Conservation (phyloP, 139 green algal species). For the Micractinium conductrix region DNA sequence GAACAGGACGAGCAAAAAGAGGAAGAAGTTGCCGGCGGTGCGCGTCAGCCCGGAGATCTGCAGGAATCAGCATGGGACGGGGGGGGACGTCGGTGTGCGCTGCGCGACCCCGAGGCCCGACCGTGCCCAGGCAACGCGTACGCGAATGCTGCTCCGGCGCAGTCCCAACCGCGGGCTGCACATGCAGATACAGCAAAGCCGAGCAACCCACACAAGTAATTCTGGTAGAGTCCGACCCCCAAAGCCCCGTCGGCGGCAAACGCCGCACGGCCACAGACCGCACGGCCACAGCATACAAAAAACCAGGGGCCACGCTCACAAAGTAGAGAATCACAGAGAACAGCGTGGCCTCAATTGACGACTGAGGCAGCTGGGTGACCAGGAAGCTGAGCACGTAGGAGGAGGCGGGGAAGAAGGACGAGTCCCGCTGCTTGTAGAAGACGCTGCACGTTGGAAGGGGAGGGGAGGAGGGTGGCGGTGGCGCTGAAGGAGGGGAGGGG, state of each 20-base stretch:
- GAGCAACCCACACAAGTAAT: too few species aligned
- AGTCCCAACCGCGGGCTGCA: too few species aligned
- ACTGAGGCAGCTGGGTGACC: conserved; percentile 61
- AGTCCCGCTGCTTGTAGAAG: conserved; percentile 86
- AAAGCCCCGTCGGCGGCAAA: too few species aligned
- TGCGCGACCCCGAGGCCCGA: too few species aligned
- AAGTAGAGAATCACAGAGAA: conserved; percentile 72
- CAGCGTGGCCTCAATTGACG: conserved; percentile 59
- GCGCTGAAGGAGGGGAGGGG: not conserved
- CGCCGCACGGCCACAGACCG: too few species aligned
- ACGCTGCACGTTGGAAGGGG: conserved; percentile 59
- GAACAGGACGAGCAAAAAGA: conserved; percentile 43
- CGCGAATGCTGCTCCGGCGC: too few species aligned
- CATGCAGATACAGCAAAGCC: too few species aligned
- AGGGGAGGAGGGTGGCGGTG: not conserved
- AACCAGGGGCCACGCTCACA: conserved; percentile 52
- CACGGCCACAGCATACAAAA: too few species aligned
- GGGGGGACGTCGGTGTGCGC: not conserved
- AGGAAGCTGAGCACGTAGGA: conserved; percentile 49
- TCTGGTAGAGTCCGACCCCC: too few species aligned
- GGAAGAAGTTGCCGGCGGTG: conserved; percentile 52
- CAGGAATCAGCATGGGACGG: not conserved
- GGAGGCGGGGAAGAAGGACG: conserved; percentile 71
- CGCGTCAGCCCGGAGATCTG: conserved; percentile 36
- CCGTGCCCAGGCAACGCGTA: too few species aligned